These are phyloP conservation scores for Kwoniella sp. DNA, from an alignment of 768 basidiomycete genomes.

Conservation along the genomic window DNA sequence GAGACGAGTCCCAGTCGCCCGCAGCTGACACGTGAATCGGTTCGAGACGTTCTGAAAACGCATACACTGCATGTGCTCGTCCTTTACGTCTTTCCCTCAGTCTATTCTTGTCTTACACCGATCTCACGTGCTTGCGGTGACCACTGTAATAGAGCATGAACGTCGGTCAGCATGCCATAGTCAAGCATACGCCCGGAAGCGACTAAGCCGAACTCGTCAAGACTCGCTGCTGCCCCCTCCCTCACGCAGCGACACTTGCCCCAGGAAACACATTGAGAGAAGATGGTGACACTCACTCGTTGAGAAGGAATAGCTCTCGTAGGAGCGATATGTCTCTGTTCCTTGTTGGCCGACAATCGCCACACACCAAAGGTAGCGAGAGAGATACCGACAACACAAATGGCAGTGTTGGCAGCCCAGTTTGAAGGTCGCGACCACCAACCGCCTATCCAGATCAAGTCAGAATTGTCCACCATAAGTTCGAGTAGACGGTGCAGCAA, in stretches of 20 bases:
- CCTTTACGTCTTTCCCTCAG: not conserved
- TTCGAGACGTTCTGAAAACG: too few relatives aligned
- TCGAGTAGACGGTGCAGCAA: not conserved
- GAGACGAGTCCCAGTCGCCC: too few relatives aligned
- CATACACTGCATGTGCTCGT: slow-evolving; percentile 6
- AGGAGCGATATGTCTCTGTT: slow-evolving; percentile 68
- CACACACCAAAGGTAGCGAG: slow-evolving; percentile 69
- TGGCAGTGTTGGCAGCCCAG: slow-evolving; percentile 82
- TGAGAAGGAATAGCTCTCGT: slow-evolving; percentile 75
- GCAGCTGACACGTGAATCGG: too few relatives aligned
- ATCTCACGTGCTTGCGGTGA: slow-evolving; percentile 51
- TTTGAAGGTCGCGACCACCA: slow-evolving; percentile 93
- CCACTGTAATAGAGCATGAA: slow-evolving; percentile 35
- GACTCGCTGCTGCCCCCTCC: too few relatives aligned
- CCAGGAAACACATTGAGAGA: too few relatives aligned
- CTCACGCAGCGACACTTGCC: too few relatives aligned
- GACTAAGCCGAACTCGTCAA: too few relatives aligned
- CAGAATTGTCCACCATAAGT: not conserved
- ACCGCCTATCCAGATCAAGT: slow-evolving; percentile 64
- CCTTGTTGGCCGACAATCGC: slow-evolving; percentile 72
- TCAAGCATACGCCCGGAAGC: too few relatives aligned
- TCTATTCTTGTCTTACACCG: slow-evolving; percentile 50
- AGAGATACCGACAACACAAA: slow-evolving; percentile 70
- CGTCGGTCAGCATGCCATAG: slow-evolving; percentile 1
- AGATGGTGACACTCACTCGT: slow-evolving; percentile 68